Conservation (phyloP, 2,329 filamentous ascomycete species). For the Oidium heveae region DNA sequence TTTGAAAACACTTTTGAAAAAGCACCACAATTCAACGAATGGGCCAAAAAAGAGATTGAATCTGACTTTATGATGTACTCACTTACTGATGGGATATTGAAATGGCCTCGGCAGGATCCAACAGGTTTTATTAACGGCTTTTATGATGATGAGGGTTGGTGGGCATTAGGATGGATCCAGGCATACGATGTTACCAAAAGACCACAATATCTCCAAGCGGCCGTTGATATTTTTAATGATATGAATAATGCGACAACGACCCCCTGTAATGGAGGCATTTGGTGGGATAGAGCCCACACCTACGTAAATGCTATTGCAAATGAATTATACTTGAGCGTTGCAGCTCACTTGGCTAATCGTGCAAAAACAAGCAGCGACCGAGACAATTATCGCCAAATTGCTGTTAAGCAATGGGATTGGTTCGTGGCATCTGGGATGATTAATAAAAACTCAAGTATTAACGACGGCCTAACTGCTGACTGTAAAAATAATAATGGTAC, state of each 20-base stretch:
- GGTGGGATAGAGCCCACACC: constrained; percentile 28
- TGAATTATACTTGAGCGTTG: constrained; percentile 27
- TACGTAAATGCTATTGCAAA: constrained; percentile 34
- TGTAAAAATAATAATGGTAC: constrained; percentile 23
- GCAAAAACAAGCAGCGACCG: constrained; percentile 21
- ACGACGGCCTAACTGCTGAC: constrained; percentile 22
- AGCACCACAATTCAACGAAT: constrained; percentile 9
- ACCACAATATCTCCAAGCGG: constrained; percentile 24
- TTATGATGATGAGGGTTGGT: constrained; percentile 38
- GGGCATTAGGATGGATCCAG: constrained; percentile 33
- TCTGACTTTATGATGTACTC: constrained; percentile 7
- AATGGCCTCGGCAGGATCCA: constrained; percentile 4
- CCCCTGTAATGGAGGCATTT: constrained; percentile 22
- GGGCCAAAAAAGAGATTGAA: constrained; percentile 9
- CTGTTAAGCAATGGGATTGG: constrained; percentile 24
- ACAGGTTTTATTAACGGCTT: constrained; percentile 24
- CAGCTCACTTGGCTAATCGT: constrained; percentile 28
- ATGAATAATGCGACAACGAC: constrained; percentile 25
- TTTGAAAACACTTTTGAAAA: constrained; percentile 19
- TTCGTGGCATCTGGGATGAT: constrained; percentile 23
- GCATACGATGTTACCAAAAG: constrained; percentile 28
- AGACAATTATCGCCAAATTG: constrained; percentile 29
- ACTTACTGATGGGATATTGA: background rate
- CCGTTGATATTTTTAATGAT: constrained; percentile 28
- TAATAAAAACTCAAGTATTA: constrained; percentile 22